A percentile compares a stretch with the other conserved stretches of the same genome.
phyloP scores from a whole-genome alignment of 306 rosid species.

The Geum urbanum region DNA sequence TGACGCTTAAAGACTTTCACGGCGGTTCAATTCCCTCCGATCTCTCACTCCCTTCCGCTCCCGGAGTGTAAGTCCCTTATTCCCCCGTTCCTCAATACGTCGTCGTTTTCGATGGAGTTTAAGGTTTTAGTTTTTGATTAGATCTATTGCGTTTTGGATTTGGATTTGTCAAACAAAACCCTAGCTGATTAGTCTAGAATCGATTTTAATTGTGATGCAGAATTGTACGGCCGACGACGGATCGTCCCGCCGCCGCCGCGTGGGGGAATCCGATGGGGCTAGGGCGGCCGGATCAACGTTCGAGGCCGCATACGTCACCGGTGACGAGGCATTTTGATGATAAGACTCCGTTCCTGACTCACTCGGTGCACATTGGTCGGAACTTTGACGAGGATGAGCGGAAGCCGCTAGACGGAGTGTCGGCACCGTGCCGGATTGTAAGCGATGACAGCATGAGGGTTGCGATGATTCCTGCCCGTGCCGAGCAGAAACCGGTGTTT shows the following conservation, averaged over 20 bases:
- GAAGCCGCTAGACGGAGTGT: slow-evolving; percentile 76
- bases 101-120: not conserved
- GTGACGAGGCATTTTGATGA: slow-evolving; percentile 77
- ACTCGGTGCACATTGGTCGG: slow-evolving; percentile 70
- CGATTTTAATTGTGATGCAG: slow-evolving; percentile 30
- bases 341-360: slow-evolving; percentile 60
- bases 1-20: slow-evolving; percentile 97
- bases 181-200: not conserved
- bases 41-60: slow-evolving; percentile 97
- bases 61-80: slow-evolving; percentile 76
- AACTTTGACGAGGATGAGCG: slow-evolving; percentile 98
- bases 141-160: not conserved
- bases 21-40: slow-evolving; percentile 95
- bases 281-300: slow-evolving; percentile 70
- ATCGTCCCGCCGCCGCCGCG: slow-evolving; percentile 64
- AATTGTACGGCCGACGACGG: slow-evolving; percentile 55
- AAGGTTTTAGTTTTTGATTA: not conserved
- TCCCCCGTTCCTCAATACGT: not conserved
- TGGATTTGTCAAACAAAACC: not conserved
- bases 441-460: slow-evolving; percentile 66
- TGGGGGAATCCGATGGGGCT: slow-evolving; percentile 70
- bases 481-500: slow-evolving; percentile 53
- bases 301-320: slow-evolving; percentile 85
- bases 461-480: slow-evolving; percentile 24
- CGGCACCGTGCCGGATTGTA: slow-evolving; percentile 59